These are phyloP conservation scores for Nemania sp. DNA, from an alignment of 2,329 filamentous ascomycete species.

Conservation along the genomic window DNA sequence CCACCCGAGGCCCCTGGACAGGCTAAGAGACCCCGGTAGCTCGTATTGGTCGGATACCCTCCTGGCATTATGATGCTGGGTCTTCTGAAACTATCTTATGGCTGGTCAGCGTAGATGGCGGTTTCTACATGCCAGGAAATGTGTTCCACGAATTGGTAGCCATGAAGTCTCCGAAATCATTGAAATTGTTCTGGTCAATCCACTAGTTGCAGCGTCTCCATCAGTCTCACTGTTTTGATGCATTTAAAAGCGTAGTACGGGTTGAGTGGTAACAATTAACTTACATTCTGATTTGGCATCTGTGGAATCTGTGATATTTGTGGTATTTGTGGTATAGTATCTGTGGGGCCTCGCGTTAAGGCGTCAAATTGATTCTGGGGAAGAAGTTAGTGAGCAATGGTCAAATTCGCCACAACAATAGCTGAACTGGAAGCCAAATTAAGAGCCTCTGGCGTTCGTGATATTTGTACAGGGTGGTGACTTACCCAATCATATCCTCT, in stretches of 20 bases:
- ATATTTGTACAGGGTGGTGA: background rate
- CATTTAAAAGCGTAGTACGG: no score
- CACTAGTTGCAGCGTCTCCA: slow-evolving; percentile 20
- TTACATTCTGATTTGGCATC: slow-evolving; percentile 17
- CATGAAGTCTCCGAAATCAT: slow-evolving; percentile 29
- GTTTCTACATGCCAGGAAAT: slow-evolving; percentile 19
- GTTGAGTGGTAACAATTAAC: background rate
- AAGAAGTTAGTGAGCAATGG: slow-evolving; percentile 7
- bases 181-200: slow-evolving; percentile 28
- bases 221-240: slow-evolving; percentile 4
- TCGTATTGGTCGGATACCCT: background rate
- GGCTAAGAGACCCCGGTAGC: no score
- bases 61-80: background rate
- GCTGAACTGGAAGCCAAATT: background rate
- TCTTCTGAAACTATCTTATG: background rate
- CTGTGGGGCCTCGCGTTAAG: slow-evolving; percentile 29
- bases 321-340: slow-evolving; percentile 24
- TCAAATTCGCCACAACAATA: background rate
- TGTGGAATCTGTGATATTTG: slow-evolving; percentile 17
- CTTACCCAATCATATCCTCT: slow-evolving; percentile 37
- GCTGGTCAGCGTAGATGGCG: background rate
- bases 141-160: slow-evolving; percentile 31
- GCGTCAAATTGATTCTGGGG: slow-evolving; percentile 36
- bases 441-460: background rate
- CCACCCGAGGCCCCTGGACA: background rate